Evolutionary conservation across 176 grass and related monocot genomes (phyloP).

Genomic region (Otatea glauca): DNA sequence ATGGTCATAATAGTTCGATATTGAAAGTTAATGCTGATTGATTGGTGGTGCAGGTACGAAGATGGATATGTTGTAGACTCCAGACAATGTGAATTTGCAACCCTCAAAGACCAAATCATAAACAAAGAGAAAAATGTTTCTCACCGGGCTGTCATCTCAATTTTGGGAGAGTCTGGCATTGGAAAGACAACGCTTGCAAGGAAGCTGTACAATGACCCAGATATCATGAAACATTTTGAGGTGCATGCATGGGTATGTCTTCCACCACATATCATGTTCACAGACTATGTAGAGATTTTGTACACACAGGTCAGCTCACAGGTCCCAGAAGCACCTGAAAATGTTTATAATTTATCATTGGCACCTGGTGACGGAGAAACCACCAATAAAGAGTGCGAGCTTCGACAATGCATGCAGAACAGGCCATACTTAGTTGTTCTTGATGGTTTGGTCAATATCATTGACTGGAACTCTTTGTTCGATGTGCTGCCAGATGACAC

Average conservation of each 20-base stretch:
- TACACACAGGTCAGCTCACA: conserved; percentile 43
- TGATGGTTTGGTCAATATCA: conserved; percentile 49
- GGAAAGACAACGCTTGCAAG: conserved; percentile 56
- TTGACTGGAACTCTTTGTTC: conserved; percentile 52
- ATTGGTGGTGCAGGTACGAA: conserved; percentile 38
- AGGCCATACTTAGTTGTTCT: conserved; percentile 50
- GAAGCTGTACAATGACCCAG: conserved; percentile 43
- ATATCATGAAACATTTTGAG: conserved; percentile 49
- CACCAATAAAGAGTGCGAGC: conserved; percentile 21
- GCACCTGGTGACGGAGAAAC: conserved; percentile 16
- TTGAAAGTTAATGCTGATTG: not conserved
- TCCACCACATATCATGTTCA: conserved; percentile 47
- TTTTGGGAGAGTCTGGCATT: conserved; percentile 47
- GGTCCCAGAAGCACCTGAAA: conserved; percentile 39
- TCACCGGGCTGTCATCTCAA: conserved; percentile 40
- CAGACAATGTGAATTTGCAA: conserved; percentile 45
- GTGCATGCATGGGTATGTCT: conserved; percentile 55
- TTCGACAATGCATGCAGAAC: conserved; percentile 26
- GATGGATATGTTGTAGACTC: conserved; percentile 45
- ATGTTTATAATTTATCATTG: not conserved
- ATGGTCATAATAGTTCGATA: not conserved
- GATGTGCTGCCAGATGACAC: conserved; percentile 41
- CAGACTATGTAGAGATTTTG: conserved; percentile 49
- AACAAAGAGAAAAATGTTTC: conserved; percentile 34
- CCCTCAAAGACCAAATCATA: conserved; percentile 45